These are phyloP conservation scores for Lentinula raphanica DNA, from an alignment of 768 basidiomycete genomes.

Conservation along the genomic window DNA sequence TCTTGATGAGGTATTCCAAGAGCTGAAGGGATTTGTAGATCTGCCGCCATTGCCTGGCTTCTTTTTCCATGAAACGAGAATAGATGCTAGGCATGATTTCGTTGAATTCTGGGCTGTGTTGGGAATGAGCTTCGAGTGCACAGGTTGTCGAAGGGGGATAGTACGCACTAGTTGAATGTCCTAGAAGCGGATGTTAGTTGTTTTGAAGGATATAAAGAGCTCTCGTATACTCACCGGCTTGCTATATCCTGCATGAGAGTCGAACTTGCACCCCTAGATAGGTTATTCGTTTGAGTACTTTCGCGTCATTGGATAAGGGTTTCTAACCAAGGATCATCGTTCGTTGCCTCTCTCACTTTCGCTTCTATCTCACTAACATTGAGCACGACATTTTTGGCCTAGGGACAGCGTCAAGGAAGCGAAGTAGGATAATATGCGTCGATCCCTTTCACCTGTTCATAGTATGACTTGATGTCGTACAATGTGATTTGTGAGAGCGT, in stretches of 20 bases:
- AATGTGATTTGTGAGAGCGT: constrained; percentile 79
- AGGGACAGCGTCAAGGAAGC: neutral
- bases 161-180: constrained; percentile 92
- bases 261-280: constrained; percentile 88
- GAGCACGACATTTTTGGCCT: constrained; percentile 96
- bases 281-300: constrained; percentile 5
- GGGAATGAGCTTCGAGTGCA: neutral
- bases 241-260: constrained; percentile 99
- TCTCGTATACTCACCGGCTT: constrained; percentile 63
- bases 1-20: constrained; percentile 93
- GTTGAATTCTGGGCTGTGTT: constrained; percentile 87
- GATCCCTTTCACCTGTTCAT: constrained; percentile 66
- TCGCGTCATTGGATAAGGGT: neutral
- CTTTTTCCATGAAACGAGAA: constrained; percentile 94
- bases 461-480: constrained; percentile 93
- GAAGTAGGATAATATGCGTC: neutral
- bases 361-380: constrained; percentile 97
- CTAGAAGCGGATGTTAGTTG: constrained; percentile 35
- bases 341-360: constrained; percentile 94
- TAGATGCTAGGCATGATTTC: constrained; percentile 99
- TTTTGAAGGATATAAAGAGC: neutral
- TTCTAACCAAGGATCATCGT: constrained; percentile 94
- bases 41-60: constrained; percentile 96
- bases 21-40: constrained; percentile 98
- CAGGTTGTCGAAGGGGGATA: neutral